Evolutionary conservation across 225 moss, liverwort and hornwort species (phyloP).

Genomic region (Marchantia paleacea): DNA sequence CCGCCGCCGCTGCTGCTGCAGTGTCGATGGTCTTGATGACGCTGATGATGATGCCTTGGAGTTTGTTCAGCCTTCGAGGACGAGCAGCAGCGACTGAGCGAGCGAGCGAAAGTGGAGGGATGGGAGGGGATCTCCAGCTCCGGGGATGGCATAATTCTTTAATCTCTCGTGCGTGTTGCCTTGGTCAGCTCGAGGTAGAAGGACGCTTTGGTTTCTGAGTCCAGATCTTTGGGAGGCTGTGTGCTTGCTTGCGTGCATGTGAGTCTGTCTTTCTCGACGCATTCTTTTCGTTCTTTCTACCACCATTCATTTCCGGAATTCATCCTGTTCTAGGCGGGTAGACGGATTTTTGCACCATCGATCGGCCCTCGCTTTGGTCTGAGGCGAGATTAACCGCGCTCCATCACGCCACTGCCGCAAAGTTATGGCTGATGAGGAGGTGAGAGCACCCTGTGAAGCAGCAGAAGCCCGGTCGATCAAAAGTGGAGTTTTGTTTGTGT

Average conservation of each 20-base stretch:
- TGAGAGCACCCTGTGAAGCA: neutral
- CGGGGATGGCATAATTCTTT: neutral
- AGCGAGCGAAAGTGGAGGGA: neutral
- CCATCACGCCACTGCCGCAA: neutral
- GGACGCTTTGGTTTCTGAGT: neutral
- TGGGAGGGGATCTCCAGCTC: neutral
- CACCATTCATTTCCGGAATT: neutral
- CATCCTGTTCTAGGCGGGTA: neutral
- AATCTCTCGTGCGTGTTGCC: neutral
- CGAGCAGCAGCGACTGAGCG: neutral
- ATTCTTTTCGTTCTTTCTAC: neutral
- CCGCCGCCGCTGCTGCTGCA: neutral
- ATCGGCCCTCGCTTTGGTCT: neutral
- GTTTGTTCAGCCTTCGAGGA: neutral
- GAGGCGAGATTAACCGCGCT: neutral
- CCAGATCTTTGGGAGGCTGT: neutral
- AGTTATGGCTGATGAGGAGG: conserved; percentile 11
- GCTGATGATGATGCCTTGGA: too few species aligned
- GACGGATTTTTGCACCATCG: neutral
- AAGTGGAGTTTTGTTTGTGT: conserved; percentile 7
- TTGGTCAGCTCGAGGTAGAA: neutral
- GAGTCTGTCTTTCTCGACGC: neutral
- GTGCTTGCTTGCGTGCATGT: neutral
- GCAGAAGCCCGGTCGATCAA: neutral
- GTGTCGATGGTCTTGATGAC: too few species aligned